phyloP scores from a whole-genome alignment of 768 basidiomycete species.

The Trametopsis cervina region DNA sequence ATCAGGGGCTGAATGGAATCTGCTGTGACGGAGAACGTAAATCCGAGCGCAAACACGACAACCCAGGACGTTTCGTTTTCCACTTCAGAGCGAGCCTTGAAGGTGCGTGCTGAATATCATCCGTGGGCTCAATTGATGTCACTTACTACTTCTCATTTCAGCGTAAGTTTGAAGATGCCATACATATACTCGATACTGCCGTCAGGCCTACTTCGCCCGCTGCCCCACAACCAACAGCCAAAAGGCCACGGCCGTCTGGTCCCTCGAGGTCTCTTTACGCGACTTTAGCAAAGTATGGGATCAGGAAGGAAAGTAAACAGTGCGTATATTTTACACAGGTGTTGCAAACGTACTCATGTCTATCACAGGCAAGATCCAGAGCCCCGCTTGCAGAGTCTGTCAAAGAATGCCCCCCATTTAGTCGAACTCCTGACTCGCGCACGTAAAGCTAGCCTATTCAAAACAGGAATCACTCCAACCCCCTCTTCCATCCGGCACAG shows the following conservation, averaged over 20 bases:
- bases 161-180: slow-evolving; percentile 81
- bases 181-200: slow-evolving; percentile 63
- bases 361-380: slow-evolving; percentile 12
- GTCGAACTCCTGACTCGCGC: slow-evolving; percentile 59
- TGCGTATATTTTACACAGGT: slow-evolving; percentile 13
- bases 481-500: slow-evolving; percentile 24
- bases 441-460: slow-evolving; percentile 43
- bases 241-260: slow-evolving; percentile 33
- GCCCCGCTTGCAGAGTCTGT: slow-evolving; percentile 27
- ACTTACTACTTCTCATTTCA: no score
- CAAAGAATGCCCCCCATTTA: slow-evolving; percentile 62
- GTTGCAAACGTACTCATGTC: background rate
- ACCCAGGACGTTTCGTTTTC: no score
- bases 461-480: slow-evolving; percentile 25
- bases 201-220: slow-evolving; percentile 32
- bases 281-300: slow-evolving; percentile 72
- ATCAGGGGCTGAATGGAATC: no score
- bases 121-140: no score
- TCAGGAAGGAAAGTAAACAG: slow-evolving; percentile 42
- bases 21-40: no score
- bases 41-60: no score
- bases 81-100: no score
- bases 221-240: slow-evolving; percentile 35
- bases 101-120: no score
- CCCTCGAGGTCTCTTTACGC: slow-evolving; percentile 63